Base-by-base conservation (phyloP, 305 asterid genomes). In the Rubia tinctorum region DNA sequence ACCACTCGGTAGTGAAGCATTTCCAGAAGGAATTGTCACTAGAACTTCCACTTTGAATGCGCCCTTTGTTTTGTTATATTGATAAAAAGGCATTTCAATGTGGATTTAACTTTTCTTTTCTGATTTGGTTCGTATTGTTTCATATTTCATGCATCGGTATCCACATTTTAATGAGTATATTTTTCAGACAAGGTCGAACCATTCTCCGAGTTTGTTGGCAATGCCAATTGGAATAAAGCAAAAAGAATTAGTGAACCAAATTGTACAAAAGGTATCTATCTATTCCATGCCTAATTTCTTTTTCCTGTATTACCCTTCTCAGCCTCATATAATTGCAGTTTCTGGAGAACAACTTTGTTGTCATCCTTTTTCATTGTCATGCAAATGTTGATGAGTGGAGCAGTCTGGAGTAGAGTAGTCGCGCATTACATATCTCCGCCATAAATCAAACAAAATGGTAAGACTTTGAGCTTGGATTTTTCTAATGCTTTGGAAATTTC, bases 291-390 rank as follows among this genome's bases (percentile, higher is more conserved):
- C 20, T 51, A 42, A 22, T 14, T 56, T 39, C 4, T 42, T 17
- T 11, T 42, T 22, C 55, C 8, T 10, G 20, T 20, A 18, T 56
- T 68, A 18, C 34, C 59, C 40, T 43, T n/a, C n/a, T 71, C 40
- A 47, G 51, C 22, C 62, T 37, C 7, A 0, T 44, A 7, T 75
- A 61, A 17, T 79, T 81, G 82, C 93, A 95, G 99, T 92, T 95
- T 84, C 86, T 90, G 43, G 88, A 76, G 59, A 74, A 78, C 75
- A 84, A 78, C 78, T 92, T 92, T 78, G 87, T 40, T 8, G 93
- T 95, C 86, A 92, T 95, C 96, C 90, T 92, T 80, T 95, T 95
- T 75, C 99, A 95, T 77, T 95, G 92, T 12, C 98, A 95, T 58
- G 96, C 96, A 34, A 78, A 82, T 62, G 89, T 95, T 76, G 95